Base-by-base conservation (phyloP, 225 moss, liverwort and hornwort species). In the Marchantia paleacea region DNA sequence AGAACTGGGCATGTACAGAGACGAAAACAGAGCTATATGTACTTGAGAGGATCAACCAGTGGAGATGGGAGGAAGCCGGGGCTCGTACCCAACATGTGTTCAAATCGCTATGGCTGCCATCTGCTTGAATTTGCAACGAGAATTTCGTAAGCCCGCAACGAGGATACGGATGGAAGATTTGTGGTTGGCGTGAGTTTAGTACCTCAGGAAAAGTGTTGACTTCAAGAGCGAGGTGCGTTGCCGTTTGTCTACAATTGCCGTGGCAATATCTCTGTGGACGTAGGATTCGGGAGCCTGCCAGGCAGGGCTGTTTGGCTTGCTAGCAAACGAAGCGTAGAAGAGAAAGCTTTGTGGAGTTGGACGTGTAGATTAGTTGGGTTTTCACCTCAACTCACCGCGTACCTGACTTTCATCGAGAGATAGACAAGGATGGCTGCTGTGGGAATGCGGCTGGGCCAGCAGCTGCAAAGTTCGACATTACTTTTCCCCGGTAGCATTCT, bases 361-460 rank as follows among this genome's bases (percentile, higher is more conserved):
- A 51, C 12, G n/a, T 13, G 51, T 9, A 25, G 25, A 13, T 51
- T 75, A 1, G 14, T 12, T 14, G 73, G 52, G 10, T 48, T 20
- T 72, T 22, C 50, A 52, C 7, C 29, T 7, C 11, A 28, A 12
- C 1, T 75, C 28, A 24, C 29, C 15, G 11, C 9, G 48, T 22
- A 74, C 12, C 0, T 0, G 18, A 52, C 15, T 7, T 55, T 55
- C 55, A n/a, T 55, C 10, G 16, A 47, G 39, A 48, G n/a, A 61
- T 19, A 8, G 76, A 76, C 58, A 78, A 52, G 65, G 49, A 78
- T 78, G 78, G 78, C 78, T 15, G 12, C 78, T 65, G 18, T 51
- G 10, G 79, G 69, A 30, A 52, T 79, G 69, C 53, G 69, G 53
- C 30, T 79, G 68, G 39, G 69, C 19, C 55, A 79, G 29, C 79